Base-by-base conservation (phyloP, 31 red algal genomes). In the Bonnemaisonia californica region DNA sequence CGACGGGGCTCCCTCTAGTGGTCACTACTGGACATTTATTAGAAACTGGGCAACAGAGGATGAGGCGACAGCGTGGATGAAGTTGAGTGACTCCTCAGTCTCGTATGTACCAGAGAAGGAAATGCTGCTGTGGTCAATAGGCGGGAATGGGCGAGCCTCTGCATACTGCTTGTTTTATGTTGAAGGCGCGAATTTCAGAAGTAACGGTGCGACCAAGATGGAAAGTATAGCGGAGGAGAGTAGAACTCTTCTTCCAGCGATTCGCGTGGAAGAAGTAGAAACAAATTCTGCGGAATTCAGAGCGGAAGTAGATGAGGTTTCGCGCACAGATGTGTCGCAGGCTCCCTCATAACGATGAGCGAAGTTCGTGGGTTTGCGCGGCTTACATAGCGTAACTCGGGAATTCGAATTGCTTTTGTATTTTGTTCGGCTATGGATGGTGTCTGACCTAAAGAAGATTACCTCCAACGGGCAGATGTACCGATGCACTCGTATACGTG, bases 21-120 rank as follows among this genome's bases (percentile, higher is more conserved):
- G 96, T 2, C 92, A 98, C 61, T 98, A 98, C 79, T 95, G 83
- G 83, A 76, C 85, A 38, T 98, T 90, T 74, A 95, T 98, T 26
- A 78, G 90, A 40, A 80, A 87, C 31, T 84, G 77, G 76, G 54
- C 47, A 16, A 33, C 32, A 7, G 59, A 47, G 31, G 80, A 81
- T 34, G 33, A 13, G 11, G 60, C 36, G 21, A 60, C 41, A 18
- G 62, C 32, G 19, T 98, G 95, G 95, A 59, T 85, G 80, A 93
- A 92, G 68, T 86, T 93, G 54, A 98, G 88, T 54, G 95, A 98
- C 73, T 84, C 84, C 4, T 56, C 60, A 22, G 90, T 94, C 31
- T 64, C 80, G 32, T 62, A 64, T 57, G 83, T 98, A 27, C 63
- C 74, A 35, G 84, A 91, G 74, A 71, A 83, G 73, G 85, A 98